A percentile compares a stretch with the other conserved stretches of the same genome.
phyloP scores from a whole-genome alignment of 805 yeast genomes.

The Wickerhamiella brachini region DNA sequence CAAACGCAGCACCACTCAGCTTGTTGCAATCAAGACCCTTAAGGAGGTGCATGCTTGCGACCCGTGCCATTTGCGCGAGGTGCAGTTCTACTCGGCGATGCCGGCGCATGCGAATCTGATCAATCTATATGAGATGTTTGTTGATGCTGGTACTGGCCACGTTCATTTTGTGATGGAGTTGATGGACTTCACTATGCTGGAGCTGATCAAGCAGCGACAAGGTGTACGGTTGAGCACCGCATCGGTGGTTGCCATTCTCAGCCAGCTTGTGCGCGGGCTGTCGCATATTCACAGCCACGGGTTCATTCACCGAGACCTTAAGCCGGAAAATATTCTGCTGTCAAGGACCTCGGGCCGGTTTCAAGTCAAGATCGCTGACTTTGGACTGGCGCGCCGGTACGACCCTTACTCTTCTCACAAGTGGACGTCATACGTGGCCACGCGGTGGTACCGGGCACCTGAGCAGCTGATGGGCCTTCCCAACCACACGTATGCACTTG shows the following conservation, averaged over 20 bases:
- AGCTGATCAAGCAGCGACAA: constrained; percentile 54
- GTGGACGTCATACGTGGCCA: constrained; percentile 80
- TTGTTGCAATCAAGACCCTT: constrained; percentile 77
- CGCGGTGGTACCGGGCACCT: constrained; percentile 95
- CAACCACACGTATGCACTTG: constrained; percentile 70
- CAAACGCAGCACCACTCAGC: constrained; percentile 10
- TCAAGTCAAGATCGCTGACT: constrained; percentile 79
- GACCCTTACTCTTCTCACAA: constrained; percentile 31
- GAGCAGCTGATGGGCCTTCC: constrained; percentile 40
- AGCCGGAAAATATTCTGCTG: constrained; percentile 83
- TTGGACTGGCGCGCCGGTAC: constrained; percentile 74
- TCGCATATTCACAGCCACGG: constrained; percentile 62
- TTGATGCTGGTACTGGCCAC: constrained; percentile 45
- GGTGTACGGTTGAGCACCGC: constrained; percentile 38
- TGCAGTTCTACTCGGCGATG: constrained; percentile 30
- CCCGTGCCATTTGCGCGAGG: constrained; percentile 32
- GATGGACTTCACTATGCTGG: constrained; percentile 70
- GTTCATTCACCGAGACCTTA: constrained; percentile 78
- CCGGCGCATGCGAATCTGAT: constrained; percentile 62
- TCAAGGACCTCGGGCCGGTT: constrained; percentile 29
- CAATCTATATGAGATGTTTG: constrained; percentile 63
- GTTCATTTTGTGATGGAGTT: constrained; percentile 81
- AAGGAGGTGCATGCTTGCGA: constrained; percentile 42
- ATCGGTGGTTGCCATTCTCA: constrained; percentile 36
- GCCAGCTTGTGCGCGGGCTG: constrained; percentile 64